Conservation (phyloP, 768 basidiomycete genomes). For the Collybiopsis luxurians region DNA sequence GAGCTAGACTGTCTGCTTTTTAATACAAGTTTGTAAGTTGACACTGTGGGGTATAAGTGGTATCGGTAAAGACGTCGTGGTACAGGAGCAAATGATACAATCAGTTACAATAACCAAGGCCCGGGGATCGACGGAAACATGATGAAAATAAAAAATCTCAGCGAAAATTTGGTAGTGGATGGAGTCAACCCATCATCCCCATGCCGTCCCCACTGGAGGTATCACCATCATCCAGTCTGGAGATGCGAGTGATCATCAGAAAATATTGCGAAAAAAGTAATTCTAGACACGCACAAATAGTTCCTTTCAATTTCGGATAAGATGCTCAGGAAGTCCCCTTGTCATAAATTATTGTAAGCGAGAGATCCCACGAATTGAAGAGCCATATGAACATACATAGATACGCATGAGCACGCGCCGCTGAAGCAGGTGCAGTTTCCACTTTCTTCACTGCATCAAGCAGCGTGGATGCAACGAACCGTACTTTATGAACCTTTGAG, state of each 20-base stretch:
- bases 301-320: conserved; percentile 90
- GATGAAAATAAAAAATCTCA: not conserved
- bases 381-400: conserved; percentile 56
- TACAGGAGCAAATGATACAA: not conserved
- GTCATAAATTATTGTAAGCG: conserved; percentile 5
- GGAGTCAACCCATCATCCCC: conserved; percentile 17
- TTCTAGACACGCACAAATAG: conserved; percentile 59
- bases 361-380: not conserved
- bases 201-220: conserved; percentile 58
- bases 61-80: no score
- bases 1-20: no score
- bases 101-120: conserved; percentile 6
- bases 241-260: conserved; percentile 3
- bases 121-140: not conserved
- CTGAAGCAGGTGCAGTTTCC: conserved; percentile 75
- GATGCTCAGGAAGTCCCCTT: conserved; percentile 92
- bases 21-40: no score
- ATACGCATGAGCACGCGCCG: conserved; percentile 83
- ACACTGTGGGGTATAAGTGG: no score
- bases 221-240: conserved; percentile 67
- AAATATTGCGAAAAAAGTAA: conserved; percentile 9
- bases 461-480: conserved; percentile 89
- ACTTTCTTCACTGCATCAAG: conserved; percentile 82
- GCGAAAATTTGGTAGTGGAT: not conserved
- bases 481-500: conserved; percentile 81